Evolutionary conservation across 192 early-diverging fungal species (phyloP), one percentile per base, ranked within the genome.

Genomic region (Entomortierella lignicola): DNA sequence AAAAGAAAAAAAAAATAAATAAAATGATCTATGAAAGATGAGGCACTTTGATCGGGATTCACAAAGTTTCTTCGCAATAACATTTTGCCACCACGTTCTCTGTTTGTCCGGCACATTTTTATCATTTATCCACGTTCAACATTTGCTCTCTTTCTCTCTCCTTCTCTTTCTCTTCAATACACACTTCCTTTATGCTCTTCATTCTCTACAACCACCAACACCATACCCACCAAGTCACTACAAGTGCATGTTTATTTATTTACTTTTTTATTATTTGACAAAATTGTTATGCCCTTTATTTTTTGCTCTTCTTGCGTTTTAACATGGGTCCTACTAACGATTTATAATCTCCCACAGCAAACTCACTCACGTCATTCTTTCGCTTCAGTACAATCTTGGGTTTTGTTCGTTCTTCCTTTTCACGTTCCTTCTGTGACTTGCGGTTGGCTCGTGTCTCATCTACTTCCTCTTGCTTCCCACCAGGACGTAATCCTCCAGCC

Each of bases 321-420:
- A 69, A 26, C 67, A 71, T 77, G 3, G 81, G 81, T 5, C 81
- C 72, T 37, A 82, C 69, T 34, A 82, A 52, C 8, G 66, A 69
- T 25, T 77, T 66, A 60, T 77, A 82, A 53, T 77, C 69, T 34
- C 81, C 81, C 37, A 77, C 60, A 6, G 81, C 64, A 71, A 82
- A 82, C 67, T 82, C 81, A 53, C 73, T 82, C 62, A 82, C 55
- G 29, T 82, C 72, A 54, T 71, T 71, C 60, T 67, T 82, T 30
- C 58, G 53, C 69, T 82, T 82, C 66, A 77, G 34, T 17, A 69
- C 62, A 69, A 79, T 77, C 68, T 71, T 77, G 23, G 68, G 64
- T 58, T 63, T 65, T 31, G 39, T 34, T 31, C 72, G 66, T 41
- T 82, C 67, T 34, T 77, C 59, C 42, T 66, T 66, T 41, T 82